Conservation (phyloP, 192 early-diverging fungal genomes). For the Linnemannia zychae region DNA sequence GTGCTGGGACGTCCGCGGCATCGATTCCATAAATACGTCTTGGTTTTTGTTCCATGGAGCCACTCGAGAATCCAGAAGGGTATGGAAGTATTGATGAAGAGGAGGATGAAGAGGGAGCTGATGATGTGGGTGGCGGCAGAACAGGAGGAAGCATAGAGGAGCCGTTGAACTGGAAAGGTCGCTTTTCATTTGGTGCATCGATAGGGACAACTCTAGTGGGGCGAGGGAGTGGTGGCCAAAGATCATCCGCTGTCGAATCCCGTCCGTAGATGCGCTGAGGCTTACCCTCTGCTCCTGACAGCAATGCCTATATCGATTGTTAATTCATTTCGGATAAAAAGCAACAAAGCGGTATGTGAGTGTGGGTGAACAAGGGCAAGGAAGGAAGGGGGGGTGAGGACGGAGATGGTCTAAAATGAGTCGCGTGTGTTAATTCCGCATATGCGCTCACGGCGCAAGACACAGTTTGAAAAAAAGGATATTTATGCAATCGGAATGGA, state of each 20-base stretch:
- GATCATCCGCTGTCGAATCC: constrained; percentile 41
- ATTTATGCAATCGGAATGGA: constrained; percentile 1
- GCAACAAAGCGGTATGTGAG: not conserved
- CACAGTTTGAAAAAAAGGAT: not conserved
- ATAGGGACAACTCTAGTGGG: constrained; percentile 24
- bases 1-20: constrained; percentile 34
- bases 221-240: constrained; percentile 25
- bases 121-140: constrained; percentile 9
- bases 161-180: constrained; percentile 15
- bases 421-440: constrained; percentile 10
- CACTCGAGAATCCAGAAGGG: constrained; percentile 23
- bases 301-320: constrained; percentile 28
- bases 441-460: not conserved
- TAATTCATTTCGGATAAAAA: not conserved
- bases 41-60: constrained; percentile 15
- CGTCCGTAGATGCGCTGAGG: constrained; percentile 35
- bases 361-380: not conserved
- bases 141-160: constrained; percentile 25
- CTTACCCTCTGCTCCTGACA: constrained; percentile 28
- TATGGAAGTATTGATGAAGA: constrained; percentile 2
- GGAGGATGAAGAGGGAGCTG: not conserved
- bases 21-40: constrained; percentile 49
- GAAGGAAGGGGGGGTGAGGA: not conserved
- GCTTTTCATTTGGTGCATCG: constrained; percentile 36
- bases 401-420: not conserved